Conservation (phyloP, 2,329 filamentous ascomycete species). For the Fusarium pininemorale region DNA sequence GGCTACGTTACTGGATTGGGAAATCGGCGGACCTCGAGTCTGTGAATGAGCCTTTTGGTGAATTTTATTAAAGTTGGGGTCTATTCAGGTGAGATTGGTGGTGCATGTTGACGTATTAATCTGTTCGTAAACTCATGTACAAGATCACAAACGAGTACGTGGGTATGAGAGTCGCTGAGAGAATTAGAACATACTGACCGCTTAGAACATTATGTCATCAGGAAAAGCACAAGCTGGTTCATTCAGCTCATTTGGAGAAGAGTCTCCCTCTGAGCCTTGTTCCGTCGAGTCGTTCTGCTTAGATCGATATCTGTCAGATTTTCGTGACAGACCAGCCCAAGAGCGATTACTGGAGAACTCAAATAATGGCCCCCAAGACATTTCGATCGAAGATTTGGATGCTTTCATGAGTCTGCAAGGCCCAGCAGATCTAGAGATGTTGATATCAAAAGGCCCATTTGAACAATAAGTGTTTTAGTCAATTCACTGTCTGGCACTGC, state of each 20-base stretch:
- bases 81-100: not conserved
- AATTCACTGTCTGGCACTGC: not conserved
- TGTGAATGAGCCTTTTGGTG: too few species aligned
- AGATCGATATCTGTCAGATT: not conserved
- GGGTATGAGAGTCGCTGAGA: not conserved
- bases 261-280: not conserved
- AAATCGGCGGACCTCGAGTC: not conserved
- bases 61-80: not conserved
- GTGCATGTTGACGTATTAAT: not conserved
- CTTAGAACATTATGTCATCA: not conserved
- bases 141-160: not conserved
- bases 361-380: not conserved
- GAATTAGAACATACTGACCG: rapidly evolving
- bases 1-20: not conserved
- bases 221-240: not conserved
- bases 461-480: not conserved
- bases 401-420: rapidly evolving
- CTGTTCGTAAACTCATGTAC: not conserved
- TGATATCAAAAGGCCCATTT: not conserved
- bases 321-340: not conserved
- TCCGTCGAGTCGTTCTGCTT: not conserved
- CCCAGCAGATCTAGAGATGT: rapidly evolving
- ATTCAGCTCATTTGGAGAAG: not conserved
- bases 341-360: not conserved
- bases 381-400: not conserved